Base-by-base conservation (phyloP, 2,329 filamentous ascomycete species). In the Harringtonia lauricola region DNA sequence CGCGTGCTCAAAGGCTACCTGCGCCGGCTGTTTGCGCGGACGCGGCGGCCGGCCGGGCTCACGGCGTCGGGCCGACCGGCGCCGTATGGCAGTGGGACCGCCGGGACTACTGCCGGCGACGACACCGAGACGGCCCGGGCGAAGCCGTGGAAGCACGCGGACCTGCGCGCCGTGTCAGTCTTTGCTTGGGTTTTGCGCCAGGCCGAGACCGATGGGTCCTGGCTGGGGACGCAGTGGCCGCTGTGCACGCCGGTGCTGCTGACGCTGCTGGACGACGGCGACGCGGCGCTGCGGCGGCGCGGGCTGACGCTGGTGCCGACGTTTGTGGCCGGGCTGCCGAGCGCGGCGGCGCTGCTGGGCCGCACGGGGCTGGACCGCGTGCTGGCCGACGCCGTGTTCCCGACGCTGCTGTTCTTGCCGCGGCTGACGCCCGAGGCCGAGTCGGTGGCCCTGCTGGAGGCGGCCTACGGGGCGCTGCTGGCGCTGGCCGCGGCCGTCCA, bases 331-430 rank as follows among this genome's bases (percentile, higher is more conserved):
- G 70, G 65, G 41, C 67, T 89, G 36, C 59, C 13, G 67, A 68
- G 37, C 19, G 17, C 18, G 26, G 36, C 33, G 22, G 22, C 4
- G n/a, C 21, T 48, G 19, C 46, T 53, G 33, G 45, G 43, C 13
- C 28, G 33, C 5, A 84, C 79, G 0, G 83, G 84, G 1, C 73
- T 90, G 8, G 73, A 71, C 19, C 63, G 70, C 14, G 72, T 90
- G 22, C 82, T 90, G 48, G 73, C 81, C 54, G 74, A 86, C 18
- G 74, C 80, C 3, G 62, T 86, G 2, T 72, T 81, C 50, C 84
- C 86, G 1, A 78, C 80, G 30, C 71, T 95, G n/a, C 70, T 82
- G 8, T 85, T 79, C 53, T 69, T 95, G 7, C 89, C 90, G 1
- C 77, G 72, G 13, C 65, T 94, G 35, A 95, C 86, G 0, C 79